Conservation (phyloP, 208 protist species). For the Leishmania mexicana region DNA sequence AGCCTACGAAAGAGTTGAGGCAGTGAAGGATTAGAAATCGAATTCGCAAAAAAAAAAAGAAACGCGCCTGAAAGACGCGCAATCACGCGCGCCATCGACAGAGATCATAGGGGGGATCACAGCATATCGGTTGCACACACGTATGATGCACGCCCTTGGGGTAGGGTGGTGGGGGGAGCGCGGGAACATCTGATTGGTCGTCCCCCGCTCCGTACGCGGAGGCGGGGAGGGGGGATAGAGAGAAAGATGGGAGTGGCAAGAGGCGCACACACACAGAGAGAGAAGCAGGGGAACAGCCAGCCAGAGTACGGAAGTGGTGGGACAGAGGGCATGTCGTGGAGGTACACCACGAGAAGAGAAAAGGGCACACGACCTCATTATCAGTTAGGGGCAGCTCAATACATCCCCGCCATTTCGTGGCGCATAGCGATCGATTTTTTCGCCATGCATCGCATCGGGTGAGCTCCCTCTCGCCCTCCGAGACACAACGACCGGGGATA, state of each 20-base stretch:
- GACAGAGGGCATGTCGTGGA: neutral
- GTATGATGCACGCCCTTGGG: neutral
- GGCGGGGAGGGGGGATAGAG: neutral
- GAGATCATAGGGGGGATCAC: neutral
- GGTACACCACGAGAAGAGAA: neutral
- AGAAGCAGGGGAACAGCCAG: neutral
- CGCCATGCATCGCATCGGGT: neutral
- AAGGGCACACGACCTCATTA: neutral
- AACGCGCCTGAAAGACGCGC: neutral
- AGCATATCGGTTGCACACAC: neutral
- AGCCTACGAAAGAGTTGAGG: slow-evolving; percentile 20
- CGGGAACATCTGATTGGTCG: neutral
- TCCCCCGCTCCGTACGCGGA: neutral
- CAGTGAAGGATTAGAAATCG: slow-evolving; percentile 46
- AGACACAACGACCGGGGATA: neutral
- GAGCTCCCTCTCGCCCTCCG: neutral
- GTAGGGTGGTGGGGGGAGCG: neutral
- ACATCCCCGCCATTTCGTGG: neutral
- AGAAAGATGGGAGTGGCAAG: neutral
- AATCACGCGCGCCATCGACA: neutral
- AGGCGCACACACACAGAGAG: neutral
- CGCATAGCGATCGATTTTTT: neutral
- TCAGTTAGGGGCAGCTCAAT: neutral
- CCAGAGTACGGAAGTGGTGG: neutral
- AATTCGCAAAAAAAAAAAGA: slow-evolving; percentile 12